Evolutionary conservation across 306 rosid genomes (phyloP), one percentile per base, ranked within the genome.

Genomic region (Pterocarpus santalinus): DNA sequence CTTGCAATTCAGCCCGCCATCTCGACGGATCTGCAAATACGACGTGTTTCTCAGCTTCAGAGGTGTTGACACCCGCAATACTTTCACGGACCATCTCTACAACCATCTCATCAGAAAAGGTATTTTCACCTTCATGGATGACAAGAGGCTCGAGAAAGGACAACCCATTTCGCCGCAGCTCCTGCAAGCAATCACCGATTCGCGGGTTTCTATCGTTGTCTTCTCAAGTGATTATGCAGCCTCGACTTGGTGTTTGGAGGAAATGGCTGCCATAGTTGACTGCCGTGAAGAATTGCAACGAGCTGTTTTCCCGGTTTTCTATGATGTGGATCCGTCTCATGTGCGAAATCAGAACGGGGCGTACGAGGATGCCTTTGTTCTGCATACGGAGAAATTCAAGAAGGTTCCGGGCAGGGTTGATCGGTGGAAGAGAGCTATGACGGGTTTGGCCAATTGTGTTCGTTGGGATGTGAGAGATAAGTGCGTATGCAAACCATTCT

Each of bases 31-130:
- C 38, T 55, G 56, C 5, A 65, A 5, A 58, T 82, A 82, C 17
- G 77, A 82, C 5, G 82, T 82, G 5, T 82, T 70, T 4, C 8
- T 82, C 5, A 76, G 86, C 43, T 82, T 82, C 16, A 32, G 86
- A 12, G 82, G 86, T 0, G 0, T 49, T 2, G 84, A 81, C 53
- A 55, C 80, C 1, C 80, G 84, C 33, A 65, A 66, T 63, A 44
- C 32, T 33, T 62, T 77, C 1, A 66, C 58, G 10, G 81, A 44
- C 33, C 85, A 69, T 69, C 81, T 82, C 6, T 69, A 60, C 52
- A 4, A 17, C 8, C 73, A 70, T 16, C 81, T 82, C 8, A 16
- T 8, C 5, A 33, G 14, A 22, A 5, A 77, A 77, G 81, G 85
- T 2, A 10, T 82, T 11, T 68, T 47, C 2, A 58, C 38, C 16